These are phyloP conservation scores for Dictyostelium firmibasis DNA, from an alignment of 78 protist species.

Conservation along the genomic window DNA sequence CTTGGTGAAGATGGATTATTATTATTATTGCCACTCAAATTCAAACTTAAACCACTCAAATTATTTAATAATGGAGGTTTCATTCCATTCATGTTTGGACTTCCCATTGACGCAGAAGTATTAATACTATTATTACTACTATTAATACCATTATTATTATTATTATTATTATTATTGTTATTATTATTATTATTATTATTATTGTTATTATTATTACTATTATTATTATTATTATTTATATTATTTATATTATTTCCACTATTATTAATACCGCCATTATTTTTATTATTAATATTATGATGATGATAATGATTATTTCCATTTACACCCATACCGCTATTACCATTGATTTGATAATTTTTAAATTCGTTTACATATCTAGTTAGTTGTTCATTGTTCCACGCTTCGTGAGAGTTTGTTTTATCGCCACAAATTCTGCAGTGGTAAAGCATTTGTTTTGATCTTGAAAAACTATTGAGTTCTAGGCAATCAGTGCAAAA, in stretches of 20 bases:
- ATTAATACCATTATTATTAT: background rate
- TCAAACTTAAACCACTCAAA: background rate
- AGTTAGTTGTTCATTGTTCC: background rate
- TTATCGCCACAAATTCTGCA: constrained; percentile 33
- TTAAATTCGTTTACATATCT: background rate
- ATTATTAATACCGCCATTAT: background rate
- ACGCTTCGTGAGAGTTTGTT: background rate
- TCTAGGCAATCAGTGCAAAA: constrained; percentile 65
- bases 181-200: background rate
- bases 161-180: background rate
- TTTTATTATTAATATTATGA: too few relatives aligned
- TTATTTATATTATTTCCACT: background rate
- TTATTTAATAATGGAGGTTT: background rate
- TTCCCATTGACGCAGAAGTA: background rate
- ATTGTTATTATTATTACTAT: background rate
- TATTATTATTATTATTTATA: background rate
- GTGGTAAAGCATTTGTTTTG: constrained; percentile 7
- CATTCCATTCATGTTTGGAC: background rate
- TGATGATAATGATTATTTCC: background rate
- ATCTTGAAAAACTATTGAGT: background rate
- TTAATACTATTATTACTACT: background rate
- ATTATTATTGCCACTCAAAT: background rate
- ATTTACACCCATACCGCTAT: background rate
- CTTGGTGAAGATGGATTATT: background rate
- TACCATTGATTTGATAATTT: background rate